Conservation (phyloP, 345 rosid genomes). For the Adansonia digitata region DNA sequence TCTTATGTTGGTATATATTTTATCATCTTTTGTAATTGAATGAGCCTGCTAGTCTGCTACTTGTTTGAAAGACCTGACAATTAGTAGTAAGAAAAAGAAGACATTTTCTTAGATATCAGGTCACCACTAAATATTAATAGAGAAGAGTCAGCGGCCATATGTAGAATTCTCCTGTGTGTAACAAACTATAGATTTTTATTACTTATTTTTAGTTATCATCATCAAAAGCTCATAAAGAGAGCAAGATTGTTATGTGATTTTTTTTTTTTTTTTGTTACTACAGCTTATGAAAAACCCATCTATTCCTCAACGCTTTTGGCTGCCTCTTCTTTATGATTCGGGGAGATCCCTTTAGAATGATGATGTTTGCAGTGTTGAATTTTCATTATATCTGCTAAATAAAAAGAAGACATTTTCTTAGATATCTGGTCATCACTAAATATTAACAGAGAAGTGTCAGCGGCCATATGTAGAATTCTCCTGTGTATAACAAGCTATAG, state of each 20-base stretch:
- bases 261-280: slow-evolving; percentile 17
- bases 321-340: slow-evolving; percentile 82
- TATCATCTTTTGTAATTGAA: not conserved
- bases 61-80: too few species aligned
- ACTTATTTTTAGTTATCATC: not conserved
- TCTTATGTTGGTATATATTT: slow-evolving; percentile 66
- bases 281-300: slow-evolving; percentile 95
- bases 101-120: too few species aligned
- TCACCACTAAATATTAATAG: too few species aligned
- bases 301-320: slow-evolving; percentile 88
- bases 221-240: not conserved
- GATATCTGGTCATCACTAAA: too few species aligned
- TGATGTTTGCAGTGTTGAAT: not conserved
- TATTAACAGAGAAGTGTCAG: too few species aligned
- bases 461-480: not conserved
- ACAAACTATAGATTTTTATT: not conserved
- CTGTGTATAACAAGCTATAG: not conserved
- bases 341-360: slow-evolving; percentile 33
- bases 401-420: too few species aligned
- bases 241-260: not conserved
- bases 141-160: too few species aligned
- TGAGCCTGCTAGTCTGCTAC: not conserved
- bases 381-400: not conserved
- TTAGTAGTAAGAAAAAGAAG: not conserved
- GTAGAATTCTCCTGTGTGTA: not conserved